phyloP scores from a whole-genome alignment of 805 yeast genomes.

The Scheffersomyces ergatensis region DNA sequence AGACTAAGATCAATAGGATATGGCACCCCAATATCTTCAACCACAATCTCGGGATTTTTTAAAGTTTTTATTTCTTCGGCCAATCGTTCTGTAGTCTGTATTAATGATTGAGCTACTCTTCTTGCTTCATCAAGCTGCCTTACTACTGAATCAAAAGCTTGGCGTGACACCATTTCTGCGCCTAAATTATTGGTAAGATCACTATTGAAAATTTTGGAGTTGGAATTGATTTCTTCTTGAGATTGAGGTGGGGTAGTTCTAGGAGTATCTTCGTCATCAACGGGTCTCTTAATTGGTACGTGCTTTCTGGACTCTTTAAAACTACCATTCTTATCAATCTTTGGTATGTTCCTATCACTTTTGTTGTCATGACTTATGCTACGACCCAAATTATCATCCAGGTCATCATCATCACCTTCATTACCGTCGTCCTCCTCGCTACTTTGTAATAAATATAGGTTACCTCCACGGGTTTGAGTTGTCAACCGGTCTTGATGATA shows the following conservation, averaged over 20 bases:
- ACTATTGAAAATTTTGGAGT: slow-evolving; percentile 2
- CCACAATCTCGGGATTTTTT: slow-evolving; percentile 1
- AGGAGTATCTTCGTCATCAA: slow-evolving; percentile 18
- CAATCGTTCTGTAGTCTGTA: neutral
- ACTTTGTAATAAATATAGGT: neutral
- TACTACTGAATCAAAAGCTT: neutral
- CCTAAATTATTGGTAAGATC: slow-evolving; percentile 10
- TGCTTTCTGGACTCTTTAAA: neutral
- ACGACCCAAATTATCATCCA: neutral
- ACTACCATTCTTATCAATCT: neutral
- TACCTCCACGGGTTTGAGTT: slow-evolving; percentile 1
- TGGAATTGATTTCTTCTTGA: slow-evolving; percentile 12
- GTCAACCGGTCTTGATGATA: neutral
- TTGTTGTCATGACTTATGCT: neutral
- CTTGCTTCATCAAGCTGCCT: neutral
- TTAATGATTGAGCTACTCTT: neutral
- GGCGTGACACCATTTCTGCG: slow-evolving; percentile 6
- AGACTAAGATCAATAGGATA: neutral
- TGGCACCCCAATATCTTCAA: neutral
- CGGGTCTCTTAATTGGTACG: neutral
- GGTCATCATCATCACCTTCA: neutral
- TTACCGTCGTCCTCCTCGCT: slow-evolving; percentile 3
- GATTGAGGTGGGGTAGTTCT: slow-evolving; percentile 35
- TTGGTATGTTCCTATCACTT: neutral
- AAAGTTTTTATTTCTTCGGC: neutral